Base-by-base conservation (phyloP, 345 rosid genomes). In the Theobroma cacao region DNA sequence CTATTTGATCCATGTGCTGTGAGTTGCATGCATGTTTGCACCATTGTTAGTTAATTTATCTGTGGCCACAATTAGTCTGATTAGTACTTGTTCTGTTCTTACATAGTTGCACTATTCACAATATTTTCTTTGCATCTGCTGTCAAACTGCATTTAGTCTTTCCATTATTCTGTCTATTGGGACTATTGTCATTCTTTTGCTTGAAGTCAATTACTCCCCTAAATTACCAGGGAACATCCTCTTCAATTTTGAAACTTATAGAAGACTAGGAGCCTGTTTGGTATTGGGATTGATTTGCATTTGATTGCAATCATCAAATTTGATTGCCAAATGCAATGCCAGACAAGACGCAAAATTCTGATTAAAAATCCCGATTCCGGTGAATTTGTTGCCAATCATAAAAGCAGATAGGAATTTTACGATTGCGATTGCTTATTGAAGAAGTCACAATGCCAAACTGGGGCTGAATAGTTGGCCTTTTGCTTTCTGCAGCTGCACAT, bases 1-100 rank as follows among this genome's bases (percentile, higher is more conserved):
- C 45, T 41, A 20, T 33, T 52, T 52, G 45, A 47, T 33, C 74
- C 36, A 7, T 69, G 15, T 47, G 6, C n/a, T 2, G 2, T 26
- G n/a, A 17, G 52, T 69, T 47, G 40, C 9, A 69, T 69, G 74
- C 60, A 50, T 71, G 24, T 71, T 72, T 52, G 75, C 28, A 50
- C 30, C 61, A 52, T 5, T 52, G 43, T 72, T 1, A 14, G 34
- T n/a, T 30, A 48, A 24, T 72, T 33, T 52, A 52, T 72, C 6
- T 33, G 40, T 33, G 45, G 43, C 60, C 31, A 31, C 13, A 24
- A 20, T 33, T 31, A 33, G 31, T 72, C 31, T 52, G 31, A 30
- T 33, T 12, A 72, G 10, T 33, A 52, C 20, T 52, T 72, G 47
- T 33, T 52, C 47, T 34, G 30, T 50, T 50, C 45, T 13, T 72